Conservation (phyloP, 2,329 filamentous ascomycete genomes). For the Alternaria brassicicola region DNA sequence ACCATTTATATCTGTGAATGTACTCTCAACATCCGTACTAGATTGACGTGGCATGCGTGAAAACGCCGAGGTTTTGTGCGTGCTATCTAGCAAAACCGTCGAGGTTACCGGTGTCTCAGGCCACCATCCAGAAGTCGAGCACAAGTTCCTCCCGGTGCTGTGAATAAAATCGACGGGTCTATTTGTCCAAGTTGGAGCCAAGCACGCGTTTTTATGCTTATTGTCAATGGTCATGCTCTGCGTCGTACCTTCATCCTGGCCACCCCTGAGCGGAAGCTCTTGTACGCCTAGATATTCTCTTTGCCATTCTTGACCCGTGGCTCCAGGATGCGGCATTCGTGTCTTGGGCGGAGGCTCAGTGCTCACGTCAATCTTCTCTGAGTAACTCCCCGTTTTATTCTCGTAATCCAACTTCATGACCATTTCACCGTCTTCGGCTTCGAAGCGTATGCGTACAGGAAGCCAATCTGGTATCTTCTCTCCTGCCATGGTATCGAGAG, state of each 20-base stretch:
- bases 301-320: constrained; percentile 9
- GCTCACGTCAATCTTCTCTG: constrained; percentile 14
- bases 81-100: constrained; percentile 7
- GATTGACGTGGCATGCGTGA: neutral
- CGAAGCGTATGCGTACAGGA: constrained; percentile 34
- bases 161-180: constrained; percentile 23
- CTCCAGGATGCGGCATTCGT: neutral
- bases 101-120: constrained; percentile 7
- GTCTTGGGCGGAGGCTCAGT: constrained; percentile 6
- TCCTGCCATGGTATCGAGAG: constrained; percentile 33
- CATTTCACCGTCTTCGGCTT: constrained; percentile 37
- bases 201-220: neutral
- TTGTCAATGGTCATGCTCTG: neutral
- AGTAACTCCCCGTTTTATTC: constrained; percentile 16
- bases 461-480: constrained; percentile 39
- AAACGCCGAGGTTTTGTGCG: constrained; percentile 15
- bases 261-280: constrained; percentile 3
- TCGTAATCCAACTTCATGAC: constrained; percentile 40
- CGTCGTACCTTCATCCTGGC: neutral
- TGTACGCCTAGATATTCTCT: constrained; percentile 1
- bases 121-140: constrained; percentile 33
- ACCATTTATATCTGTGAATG: neutral
- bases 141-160: constrained; percentile 27
- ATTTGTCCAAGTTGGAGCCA: constrained; percentile 2
- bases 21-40: neutral